phyloP scores from a whole-genome alignment of 2,329 filamentous ascomycete species.

The Arthrobotrys megalospora region DNA sequence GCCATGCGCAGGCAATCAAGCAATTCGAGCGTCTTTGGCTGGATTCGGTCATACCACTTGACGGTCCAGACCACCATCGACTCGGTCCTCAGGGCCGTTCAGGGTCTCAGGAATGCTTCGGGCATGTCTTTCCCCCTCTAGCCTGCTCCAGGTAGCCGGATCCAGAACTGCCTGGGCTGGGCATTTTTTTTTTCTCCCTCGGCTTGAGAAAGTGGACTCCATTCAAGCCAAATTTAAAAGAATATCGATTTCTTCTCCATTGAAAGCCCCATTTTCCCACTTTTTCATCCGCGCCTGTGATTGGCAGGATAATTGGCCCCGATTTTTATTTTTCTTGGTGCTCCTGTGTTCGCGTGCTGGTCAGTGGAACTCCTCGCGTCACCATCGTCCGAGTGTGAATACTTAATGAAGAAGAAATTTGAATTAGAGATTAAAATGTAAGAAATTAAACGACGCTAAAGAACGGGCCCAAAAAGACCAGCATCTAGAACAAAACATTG shows the following conservation, averaged over 20 bases:
- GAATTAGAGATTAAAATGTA: conserved; percentile 18
- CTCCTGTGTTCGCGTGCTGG: conserved; percentile 11
- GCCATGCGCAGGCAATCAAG: conserved; percentile 43
- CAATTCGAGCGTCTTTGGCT: conserved; percentile 35
- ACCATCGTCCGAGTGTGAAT: background rate
- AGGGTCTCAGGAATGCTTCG: conserved; percentile 58
- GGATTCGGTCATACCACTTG: conserved; percentile 39
- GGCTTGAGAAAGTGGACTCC: conserved; percentile 5
- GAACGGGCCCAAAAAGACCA: conserved; percentile 13
- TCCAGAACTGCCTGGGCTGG: conserved; percentile 29
- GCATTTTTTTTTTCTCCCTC: conserved; percentile 27
- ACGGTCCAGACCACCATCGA: conserved; percentile 31
- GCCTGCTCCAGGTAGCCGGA: conserved; percentile 40
- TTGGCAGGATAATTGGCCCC: conserved; percentile 8
- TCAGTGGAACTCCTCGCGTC: conserved; percentile 4
- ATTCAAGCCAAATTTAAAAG: conserved; percentile 4
- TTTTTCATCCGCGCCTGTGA: background rate
- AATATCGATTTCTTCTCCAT: conserved; percentile 7
- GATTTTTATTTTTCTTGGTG: background rate
- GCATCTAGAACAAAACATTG: conserved; percentile 22
- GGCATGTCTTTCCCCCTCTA: conserved; percentile 45
- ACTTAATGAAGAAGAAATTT: too few relatives aligned
- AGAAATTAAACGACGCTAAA: conserved; percentile 20
- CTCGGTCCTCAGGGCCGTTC: conserved; percentile 34
- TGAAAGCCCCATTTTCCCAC: conserved; percentile 11